These are phyloP conservation scores for Colletotrichum destructivum DNA, from an alignment of 2,329 filamentous ascomycete species.

Conservation along the genomic window DNA sequence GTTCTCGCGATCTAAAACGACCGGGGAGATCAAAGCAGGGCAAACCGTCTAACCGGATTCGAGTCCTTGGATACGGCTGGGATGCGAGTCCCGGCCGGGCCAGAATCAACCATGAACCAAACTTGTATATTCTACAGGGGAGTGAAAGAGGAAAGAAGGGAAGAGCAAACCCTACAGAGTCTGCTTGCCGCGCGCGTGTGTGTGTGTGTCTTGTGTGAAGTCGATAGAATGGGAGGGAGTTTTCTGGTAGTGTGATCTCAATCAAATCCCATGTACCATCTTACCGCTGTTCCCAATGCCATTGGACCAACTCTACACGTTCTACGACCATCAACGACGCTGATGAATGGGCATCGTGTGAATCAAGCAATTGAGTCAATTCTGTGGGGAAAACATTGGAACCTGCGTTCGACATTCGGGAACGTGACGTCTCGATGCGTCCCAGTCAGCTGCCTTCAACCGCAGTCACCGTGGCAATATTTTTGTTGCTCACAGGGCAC, in stretches of 20 bases:
- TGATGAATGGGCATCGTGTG: not conserved
- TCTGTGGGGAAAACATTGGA: conserved; percentile 11
- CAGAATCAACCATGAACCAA: conserved; percentile 33
- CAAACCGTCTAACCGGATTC: conserved; percentile 3
- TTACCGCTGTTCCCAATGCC: conserved; percentile 22
- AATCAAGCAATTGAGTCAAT: conserved; percentile 12
- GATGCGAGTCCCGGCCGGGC: conserved; percentile 6
- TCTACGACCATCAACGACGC: not conserved
- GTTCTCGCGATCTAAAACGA: not conserved
- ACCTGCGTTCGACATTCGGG: not conserved
- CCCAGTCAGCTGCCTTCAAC: not conserved
- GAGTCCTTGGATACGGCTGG: conserved; percentile 27
- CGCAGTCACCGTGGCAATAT: not conserved
- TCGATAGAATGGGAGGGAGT: conserved; percentile 40
- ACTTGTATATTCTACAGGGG: conserved; percentile 57
- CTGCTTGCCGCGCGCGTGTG: conserved; percentile 23
- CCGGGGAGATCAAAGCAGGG: not conserved
- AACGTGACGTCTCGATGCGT: not conserved
- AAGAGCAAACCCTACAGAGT: conserved; percentile 27
- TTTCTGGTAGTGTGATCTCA: conserved; percentile 40
- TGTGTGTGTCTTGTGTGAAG: conserved; percentile 26
- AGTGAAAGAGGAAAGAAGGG: conserved; percentile 30
- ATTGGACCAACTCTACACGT: conserved; percentile 16
- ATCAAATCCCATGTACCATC: conserved; percentile 40
- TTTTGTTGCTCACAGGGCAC: not conserved